Percentiles rank a stretch among this genome's conserved stretches.
These are phyloP conservation scores for Aspergillus kassunensis DNA, from an alignment of 495 filamentous ascomycete genomes.

Conservation along the genomic window DNA sequence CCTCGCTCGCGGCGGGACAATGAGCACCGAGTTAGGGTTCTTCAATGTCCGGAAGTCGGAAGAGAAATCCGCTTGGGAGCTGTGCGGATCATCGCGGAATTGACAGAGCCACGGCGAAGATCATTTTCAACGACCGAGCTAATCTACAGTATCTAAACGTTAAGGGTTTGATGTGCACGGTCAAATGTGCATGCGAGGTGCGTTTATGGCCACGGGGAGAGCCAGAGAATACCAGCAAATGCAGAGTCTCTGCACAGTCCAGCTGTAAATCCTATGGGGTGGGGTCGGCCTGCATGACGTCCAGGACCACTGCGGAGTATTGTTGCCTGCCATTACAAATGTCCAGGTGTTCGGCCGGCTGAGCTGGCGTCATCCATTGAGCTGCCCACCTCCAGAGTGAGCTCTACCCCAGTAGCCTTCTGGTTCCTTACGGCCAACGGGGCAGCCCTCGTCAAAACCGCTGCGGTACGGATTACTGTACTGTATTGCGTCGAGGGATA, in stretches of 20 bases:
- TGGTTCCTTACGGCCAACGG: no score
- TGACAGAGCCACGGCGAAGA: constrained; percentile 4
- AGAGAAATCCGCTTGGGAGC: not conserved
- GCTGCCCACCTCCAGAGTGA: not conserved
- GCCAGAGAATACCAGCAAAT: no score
- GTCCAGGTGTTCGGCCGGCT: constrained; percentile 15
- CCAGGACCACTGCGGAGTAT: constrained; percentile 19
- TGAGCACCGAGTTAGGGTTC: constrained; percentile 15
- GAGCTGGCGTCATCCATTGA: constrained; percentile 20
- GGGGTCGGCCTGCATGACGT: constrained; percentile 9
- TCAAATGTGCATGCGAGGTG: not conserved
- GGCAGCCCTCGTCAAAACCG: no score
- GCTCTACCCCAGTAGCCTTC: no score
- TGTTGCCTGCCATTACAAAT: constrained; percentile 18
- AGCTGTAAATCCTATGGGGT: constrained; percentile 7
- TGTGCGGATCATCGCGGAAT: constrained; percentile 4
- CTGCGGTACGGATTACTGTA: no score
- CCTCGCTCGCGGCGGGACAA: constrained; percentile 20
- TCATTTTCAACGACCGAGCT: constrained; percentile 8
- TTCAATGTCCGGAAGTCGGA: not conserved
- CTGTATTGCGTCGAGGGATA: no score
- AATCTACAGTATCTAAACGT: constrained; percentile 8
- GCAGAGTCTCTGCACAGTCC: not conserved
- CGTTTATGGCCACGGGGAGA: not conserved
- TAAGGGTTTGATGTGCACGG: not conserved